A percentile compares a stretch with the other conserved stretches of the same genome.
Evolutionary conservation across 2,329 filamentous ascomycete genomes (phyloP).

Genomic region (Exophiala phaeomuriformis): DNA sequence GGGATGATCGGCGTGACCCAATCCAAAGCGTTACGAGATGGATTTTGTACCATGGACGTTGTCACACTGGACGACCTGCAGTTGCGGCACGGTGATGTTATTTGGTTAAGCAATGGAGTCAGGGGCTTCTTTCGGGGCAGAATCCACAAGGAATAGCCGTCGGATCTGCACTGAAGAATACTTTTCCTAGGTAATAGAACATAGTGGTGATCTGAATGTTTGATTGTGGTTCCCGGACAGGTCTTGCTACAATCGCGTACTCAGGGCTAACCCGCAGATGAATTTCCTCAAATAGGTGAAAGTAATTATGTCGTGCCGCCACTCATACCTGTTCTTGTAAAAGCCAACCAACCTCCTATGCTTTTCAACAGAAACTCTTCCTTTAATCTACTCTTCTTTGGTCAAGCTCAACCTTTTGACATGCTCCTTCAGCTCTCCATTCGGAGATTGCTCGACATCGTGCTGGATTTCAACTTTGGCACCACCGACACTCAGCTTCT

Average conservation of each 20-base stretch:
- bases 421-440: neutral
- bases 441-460: neutral
- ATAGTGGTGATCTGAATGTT: neutral
- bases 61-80: conserved; percentile 40
- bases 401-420: neutral
- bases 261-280: no score
- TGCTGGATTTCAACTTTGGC: neutral
- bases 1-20: conserved; percentile 78
- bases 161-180: neutral
- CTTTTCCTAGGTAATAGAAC: neutral
- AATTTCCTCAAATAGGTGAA: no score
- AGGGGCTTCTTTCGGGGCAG: conserved; percentile 55
- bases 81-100: conserved; percentile 59
- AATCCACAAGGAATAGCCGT: neutral
- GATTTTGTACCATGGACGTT: conserved; percentile 59
- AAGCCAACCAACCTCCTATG: neutral
- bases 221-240: no score
- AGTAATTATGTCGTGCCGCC: no score
- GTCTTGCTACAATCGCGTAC: no score
- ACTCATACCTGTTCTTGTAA: neutral
- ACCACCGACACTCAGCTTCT: neutral
- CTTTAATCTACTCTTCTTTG: neutral
- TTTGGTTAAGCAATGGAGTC: conserved; percentile 85
- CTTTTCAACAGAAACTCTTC: neutral
- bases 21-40: conserved; percentile 68